Base-by-base conservation (phyloP, 2,329 filamentous ascomycete genomes). In the Tolypocladium amazonense region DNA sequence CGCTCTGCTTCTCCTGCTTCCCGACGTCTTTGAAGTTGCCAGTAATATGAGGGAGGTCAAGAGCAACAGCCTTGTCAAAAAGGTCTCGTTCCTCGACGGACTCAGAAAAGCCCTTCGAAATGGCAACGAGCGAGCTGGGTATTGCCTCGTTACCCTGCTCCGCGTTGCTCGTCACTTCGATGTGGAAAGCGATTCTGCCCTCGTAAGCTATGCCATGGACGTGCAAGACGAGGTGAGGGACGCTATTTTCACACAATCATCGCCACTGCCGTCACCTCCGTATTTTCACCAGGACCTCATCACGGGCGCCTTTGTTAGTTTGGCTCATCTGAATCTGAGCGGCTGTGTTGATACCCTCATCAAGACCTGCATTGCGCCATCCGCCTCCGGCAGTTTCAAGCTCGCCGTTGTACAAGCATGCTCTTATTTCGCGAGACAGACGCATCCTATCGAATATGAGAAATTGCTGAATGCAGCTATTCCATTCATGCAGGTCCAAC, bases 21-120 rank as follows among this genome's bases (percentile, higher is more conserved):
- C 86, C 4, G 86, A 89, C 64, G 83, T 88, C 7, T 89, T 89
- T 64, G 84, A 88, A 70, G 84, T 88, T 39, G 86, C 85, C 33
- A 87, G 84, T 70, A 86, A 86, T 69, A 76, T 88, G 69, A 79
- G 84, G 60, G 85, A 88, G 63, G 79, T 80, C 37, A 88, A 86
- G 69, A 82, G 80, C 64, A 77, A 79, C 59, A 80, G 81, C 65
- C 82, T 88, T 70, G 77, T 80, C 20, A 89, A 88, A 71, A 88
- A 87, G 66, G 82, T 87, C 7, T 77, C 80, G 3, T 88, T 88
- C 64, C 74, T 89, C 20, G 86, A 88, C 61, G 78, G 78, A 50
- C 70, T 88, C 15, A 78, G 83, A 65, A 89, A 88, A 68, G 77
- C 82, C 25, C 72, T 88, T 58, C 78, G 82, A 59, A 86, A 86